Evolutionary conservation across 2,329 filamentous ascomycete genomes (phyloP).

Genomic region (Paecilomyces sp.): DNA sequence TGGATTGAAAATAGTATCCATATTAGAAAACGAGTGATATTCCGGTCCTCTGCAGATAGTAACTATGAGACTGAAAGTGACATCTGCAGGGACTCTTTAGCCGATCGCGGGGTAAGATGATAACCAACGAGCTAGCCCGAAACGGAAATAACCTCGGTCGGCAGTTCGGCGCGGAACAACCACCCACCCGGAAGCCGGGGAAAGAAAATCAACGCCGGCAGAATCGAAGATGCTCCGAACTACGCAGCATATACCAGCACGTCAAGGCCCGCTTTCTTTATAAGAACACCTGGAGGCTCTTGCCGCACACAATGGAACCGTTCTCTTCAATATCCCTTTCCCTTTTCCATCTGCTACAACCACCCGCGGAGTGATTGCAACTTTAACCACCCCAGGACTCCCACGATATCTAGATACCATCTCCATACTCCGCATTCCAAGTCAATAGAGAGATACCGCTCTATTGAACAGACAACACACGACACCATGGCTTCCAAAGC

Average conservation of each 20-base stretch:
- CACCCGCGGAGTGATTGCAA: not conserved
- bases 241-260: constrained; percentile 41
- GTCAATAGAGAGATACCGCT: not conserved
- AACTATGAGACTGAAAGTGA: too few relatives aligned
- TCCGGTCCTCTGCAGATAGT: too few relatives aligned
- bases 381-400: not conserved
- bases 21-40: too few relatives aligned
- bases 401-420: not conserved
- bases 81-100: too few relatives aligned
- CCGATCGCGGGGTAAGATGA: too few relatives aligned
- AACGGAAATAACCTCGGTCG: constrained; percentile 1
- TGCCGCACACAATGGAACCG: constrained; percentile 5
- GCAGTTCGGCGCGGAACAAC: not conserved
- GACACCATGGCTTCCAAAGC: constrained; percentile 6
- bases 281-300: constrained; percentile 5
- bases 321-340: constrained; percentile 1
- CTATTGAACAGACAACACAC: not conserved
- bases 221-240: constrained; percentile 26
- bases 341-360: not conserved
- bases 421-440: not conserved
- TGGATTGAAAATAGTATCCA: too few relatives aligned
- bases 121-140: not conserved
- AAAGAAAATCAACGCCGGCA: constrained; percentile 1
- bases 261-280: constrained; percentile 7
- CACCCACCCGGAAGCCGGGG: not conserved